Evolutionary conservation across 495 filamentous ascomycete genomes (phyloP), one percentile per base, ranked within the genome.

Genomic region (Penicillium manginii): DNA sequence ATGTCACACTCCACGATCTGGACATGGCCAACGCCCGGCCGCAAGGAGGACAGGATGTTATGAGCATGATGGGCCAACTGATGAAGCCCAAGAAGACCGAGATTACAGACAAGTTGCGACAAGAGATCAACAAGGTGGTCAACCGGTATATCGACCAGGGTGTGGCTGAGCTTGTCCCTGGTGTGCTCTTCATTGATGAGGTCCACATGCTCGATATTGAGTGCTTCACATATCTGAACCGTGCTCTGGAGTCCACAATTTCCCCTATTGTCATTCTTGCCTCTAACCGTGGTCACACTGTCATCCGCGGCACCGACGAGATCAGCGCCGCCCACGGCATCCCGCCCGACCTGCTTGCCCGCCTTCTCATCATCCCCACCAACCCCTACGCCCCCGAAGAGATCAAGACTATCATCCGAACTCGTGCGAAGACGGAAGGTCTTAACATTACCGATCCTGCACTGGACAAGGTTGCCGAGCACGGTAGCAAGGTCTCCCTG

Each of bases 51-150:
- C 94, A 98, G 78, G 94, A 98, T 72, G 93, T 98, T 55, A 97
- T 98, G 93, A 96, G 91, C 73, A 97, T 98, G 94, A 97, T 98
- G 92, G 93, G 93, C 59, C 93, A 98, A 70, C 79, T 98, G 60
- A 96, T 96, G 90, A 97, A 97, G 82, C 94, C 94, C 57, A 94
- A 96, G 81, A 96, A 96, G 83, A 98, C 93, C 11, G 93, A 98
- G 70, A 96, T 98, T 62, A 98, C 93, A 33, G 93, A 98, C 69
- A 98, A 98, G 78, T 77, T 98, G 68, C 86, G 94, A 50, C 80
- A 83, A 52, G 94, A 98, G 78, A 97, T 98, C 78, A 96, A 98
- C 83, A 98, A 96, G 78, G 93, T 98, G 6, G 94, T 98, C 54
- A 96, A 88, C 78, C 90, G 92, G 73, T 98, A 97, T 74, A 98